Percentiles rank a stretch among this genome's conserved stretches.
Conservation (phyloP, 2,329 filamentous ascomycete species). For the Phaeoacremonium minimum region DNA sequence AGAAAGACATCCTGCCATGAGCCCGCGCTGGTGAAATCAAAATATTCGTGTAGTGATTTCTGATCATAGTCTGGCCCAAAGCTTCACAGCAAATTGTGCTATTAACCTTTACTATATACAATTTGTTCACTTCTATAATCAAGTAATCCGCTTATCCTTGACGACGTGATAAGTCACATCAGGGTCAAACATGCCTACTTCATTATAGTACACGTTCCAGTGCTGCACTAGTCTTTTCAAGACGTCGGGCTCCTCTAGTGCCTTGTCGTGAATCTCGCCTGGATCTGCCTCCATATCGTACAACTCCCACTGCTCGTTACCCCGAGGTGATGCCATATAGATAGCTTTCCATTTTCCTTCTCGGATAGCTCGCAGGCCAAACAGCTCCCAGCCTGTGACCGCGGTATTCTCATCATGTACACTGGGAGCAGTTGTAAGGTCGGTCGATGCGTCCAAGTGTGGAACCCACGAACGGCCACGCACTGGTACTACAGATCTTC, state of each 20-base stretch:
- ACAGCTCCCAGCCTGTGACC: conserved; percentile 27
- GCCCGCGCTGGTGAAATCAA: too few relatives aligned
- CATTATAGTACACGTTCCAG: conserved; percentile 1
- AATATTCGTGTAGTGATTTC: too few relatives aligned
- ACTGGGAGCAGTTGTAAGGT: neutral
- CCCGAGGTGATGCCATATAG: conserved; percentile 16
- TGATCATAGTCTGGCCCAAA: too few relatives aligned
- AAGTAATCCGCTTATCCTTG: too few relatives aligned
- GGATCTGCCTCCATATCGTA: conserved; percentile 18
- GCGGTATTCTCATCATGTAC: conserved; percentile 17
- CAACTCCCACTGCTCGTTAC: conserved; percentile 18
- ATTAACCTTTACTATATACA: too few relatives aligned
- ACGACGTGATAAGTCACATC: too few relatives aligned
- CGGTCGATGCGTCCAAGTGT: conserved; percentile 12
- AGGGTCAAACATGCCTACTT: neutral
- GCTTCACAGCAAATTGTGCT: too few relatives aligned
- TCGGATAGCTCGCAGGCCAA: conserved; percentile 24
- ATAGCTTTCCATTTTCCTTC: conserved; percentile 24
- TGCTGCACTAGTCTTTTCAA: conserved; percentile 5
- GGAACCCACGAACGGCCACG: conserved; percentile 27
- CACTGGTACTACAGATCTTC: conserved; percentile 24
- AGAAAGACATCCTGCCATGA: too few relatives aligned
- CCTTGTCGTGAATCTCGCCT: conserved; percentile 17
- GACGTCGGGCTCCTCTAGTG: conserved; percentile 10
- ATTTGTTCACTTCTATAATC: too few relatives aligned